These are phyloP conservation scores for Thermoascus crustaceus DNA, from an alignment of 2,329 filamentous ascomycete genomes.

Conservation along the genomic window DNA sequence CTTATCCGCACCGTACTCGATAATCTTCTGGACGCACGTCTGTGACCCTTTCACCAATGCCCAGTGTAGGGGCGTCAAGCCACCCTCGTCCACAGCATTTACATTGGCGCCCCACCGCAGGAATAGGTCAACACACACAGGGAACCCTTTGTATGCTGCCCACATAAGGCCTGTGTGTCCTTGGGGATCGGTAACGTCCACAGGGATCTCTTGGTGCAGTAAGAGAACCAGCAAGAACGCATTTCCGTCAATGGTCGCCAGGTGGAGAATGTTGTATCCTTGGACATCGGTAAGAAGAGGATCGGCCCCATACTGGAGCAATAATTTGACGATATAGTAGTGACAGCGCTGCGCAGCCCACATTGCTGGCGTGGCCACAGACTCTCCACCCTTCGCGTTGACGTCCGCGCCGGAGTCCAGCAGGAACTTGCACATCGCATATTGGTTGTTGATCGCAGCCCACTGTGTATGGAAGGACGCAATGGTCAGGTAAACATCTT, in stretches of 20 bases:
- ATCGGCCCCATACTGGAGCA: slow-evolving; percentile 86
- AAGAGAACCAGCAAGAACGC: slow-evolving; percentile 81
- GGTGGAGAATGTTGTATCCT: slow-evolving; percentile 96
- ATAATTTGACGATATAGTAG: slow-evolving; percentile 90
- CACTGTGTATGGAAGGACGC: slow-evolving; percentile 51
- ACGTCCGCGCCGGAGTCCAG: slow-evolving; percentile 79
- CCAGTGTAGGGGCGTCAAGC: slow-evolving; percentile 94
- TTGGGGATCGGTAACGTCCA: slow-evolving; percentile 81
- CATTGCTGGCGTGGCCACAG: slow-evolving; percentile 84
- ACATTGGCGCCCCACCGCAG: slow-evolving; percentile 93
- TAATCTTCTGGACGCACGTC: slow-evolving; percentile 81
- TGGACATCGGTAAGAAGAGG: slow-evolving; percentile 86
- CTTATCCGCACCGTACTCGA: slow-evolving; percentile 91
- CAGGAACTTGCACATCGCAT: slow-evolving; percentile 92
- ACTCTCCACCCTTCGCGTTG: slow-evolving; percentile 92
- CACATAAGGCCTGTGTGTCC: slow-evolving; percentile 97
- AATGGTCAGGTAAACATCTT: slow-evolving; percentile 8
- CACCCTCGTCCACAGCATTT: slow-evolving; percentile 80
- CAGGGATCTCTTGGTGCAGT: slow-evolving; percentile 88
- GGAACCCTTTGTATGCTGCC: slow-evolving; percentile 96
- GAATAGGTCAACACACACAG: slow-evolving; percentile 83
- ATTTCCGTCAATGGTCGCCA: slow-evolving; percentile 95
- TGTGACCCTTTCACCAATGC: slow-evolving; percentile 87
- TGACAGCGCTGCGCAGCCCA: slow-evolving; percentile 96
- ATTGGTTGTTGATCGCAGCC: slow-evolving; percentile 98